These are phyloP conservation scores for Candolleomyces aberdarensis DNA, from an alignment of 768 basidiomycete genomes.

Conservation along the genomic window DNA sequence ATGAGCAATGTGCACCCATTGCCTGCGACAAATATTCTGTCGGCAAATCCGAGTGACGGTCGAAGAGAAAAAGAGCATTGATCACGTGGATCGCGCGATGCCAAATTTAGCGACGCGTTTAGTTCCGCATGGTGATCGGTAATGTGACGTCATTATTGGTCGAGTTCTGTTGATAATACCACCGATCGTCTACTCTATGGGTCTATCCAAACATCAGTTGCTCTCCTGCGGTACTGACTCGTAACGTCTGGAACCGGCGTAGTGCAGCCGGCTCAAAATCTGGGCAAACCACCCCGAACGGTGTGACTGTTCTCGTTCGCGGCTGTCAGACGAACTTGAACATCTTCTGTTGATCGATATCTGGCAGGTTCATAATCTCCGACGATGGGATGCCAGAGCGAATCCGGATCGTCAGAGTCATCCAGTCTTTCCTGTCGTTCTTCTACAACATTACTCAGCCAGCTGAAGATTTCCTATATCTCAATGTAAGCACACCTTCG, in stretches of 20 bases:
- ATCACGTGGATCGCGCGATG: not conserved
- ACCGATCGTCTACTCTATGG: not conserved
- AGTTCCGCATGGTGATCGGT: not conserved
- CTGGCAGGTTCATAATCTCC: no score
- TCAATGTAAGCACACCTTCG: conserved; percentile 51
- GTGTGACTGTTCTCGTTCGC: not conserved
- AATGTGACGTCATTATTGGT: not conserved
- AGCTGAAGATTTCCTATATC: not conserved
- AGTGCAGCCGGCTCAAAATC: not conserved
- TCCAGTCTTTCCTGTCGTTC: conserved; percentile 59
- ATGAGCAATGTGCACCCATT: not conserved
- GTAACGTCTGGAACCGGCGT: not conserved
- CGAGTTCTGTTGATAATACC: not conserved
- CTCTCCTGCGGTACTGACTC: not conserved
- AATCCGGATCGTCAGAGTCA: conserved; percentile 60
- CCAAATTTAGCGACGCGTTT: not conserved
- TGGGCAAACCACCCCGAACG: not conserved
- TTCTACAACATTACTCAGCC: conserved; percentile 9
- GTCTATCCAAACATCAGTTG: not conserved
- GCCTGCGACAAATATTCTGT: not conserved
- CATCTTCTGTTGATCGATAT: no score
- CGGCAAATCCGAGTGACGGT: not conserved
- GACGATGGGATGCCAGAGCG: conserved; percentile 14
- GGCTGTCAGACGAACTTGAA: not conserved
- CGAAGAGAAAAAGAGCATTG: conserved; percentile 2